Evolutionary conservation across 2,329 filamentous ascomycete genomes (phyloP), one percentile per base, ranked within the genome.

Genomic region (Zalaria obscura): DNA sequence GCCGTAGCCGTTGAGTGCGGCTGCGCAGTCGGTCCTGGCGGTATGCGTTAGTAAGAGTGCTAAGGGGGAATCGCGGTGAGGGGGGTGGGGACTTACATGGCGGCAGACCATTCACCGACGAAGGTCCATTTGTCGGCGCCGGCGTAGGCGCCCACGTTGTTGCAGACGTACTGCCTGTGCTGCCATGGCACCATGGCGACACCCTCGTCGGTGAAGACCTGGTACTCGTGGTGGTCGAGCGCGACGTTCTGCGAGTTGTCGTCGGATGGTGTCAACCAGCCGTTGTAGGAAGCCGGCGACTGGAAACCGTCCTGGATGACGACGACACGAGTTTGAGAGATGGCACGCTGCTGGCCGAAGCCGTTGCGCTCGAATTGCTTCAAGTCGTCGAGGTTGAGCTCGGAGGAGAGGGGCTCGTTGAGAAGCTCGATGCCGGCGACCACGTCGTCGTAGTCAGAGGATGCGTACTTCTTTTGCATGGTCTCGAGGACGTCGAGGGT

Each of bases 171-270:
- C 43, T 69, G 59, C 32, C 73, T 60, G 48, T 83, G 79, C 42
- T 73, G 54, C 48, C 63, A 60, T 3, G 68, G 67, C 31, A 63
- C 58, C 55, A 73, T 58, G 25, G 65, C 63, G 27, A 79, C 60
- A 27, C 72, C 61, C 0, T 59, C 62, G 25, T 67, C 57, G 45
- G 64, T 67, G 59, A 82, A 82, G 44, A 77, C 66, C 54, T 81
- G 73, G 54, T 83, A 83, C 53, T 82, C 75, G 54, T 83, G 79
- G 44, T 78, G 76, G 52, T 83, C 79, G 47, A 83, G 59, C 36
- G 73, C 70, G 34, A 80, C 69, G 37, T 73, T 70, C 36, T 69
- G 62, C 3, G 68, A 62, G 48, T 67, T 63, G 47, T 66, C 60
- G 51, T 72, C 68, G 0, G 60, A 63, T 1, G 64, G 62, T 2